A percentile compares a stretch with the other conserved stretches of the same genome.
These are phyloP conservation scores for Beauveria brongniartii DNA, from an alignment of 2,329 filamentous ascomycete species.

Conservation along the genomic window DNA sequence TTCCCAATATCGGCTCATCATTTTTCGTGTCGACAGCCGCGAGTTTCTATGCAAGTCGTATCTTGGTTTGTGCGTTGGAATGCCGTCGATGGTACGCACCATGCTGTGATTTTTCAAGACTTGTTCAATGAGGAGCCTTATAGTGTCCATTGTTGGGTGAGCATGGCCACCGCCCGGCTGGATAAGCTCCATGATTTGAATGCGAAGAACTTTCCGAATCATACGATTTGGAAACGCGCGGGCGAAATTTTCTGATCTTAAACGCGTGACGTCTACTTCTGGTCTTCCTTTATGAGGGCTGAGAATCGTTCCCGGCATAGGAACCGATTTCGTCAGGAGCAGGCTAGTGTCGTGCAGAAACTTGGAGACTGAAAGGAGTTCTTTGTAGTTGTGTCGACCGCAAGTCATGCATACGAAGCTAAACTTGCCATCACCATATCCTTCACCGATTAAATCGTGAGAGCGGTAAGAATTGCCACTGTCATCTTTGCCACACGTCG, in stretches of 20 bases:
- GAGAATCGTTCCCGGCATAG: conserved; percentile 63
- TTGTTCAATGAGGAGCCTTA: conserved; percentile 43
- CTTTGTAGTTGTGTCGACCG: conserved; percentile 40
- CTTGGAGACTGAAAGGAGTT: conserved; percentile 49
- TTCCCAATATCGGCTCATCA: conserved; percentile 65
- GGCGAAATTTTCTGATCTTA: conserved; percentile 12
- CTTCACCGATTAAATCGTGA: conserved; percentile 35
- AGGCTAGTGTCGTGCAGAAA: conserved; percentile 48
- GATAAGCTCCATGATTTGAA: conserved; percentile 33
- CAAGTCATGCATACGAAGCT: conserved; percentile 43
- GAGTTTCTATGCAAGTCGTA: conserved; percentile 21
- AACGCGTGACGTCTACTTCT: conserved; percentile 18
- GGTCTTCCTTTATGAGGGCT: conserved; percentile 44
- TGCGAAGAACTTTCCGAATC: conserved; percentile 38
- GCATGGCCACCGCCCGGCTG: conserved; percentile 17
- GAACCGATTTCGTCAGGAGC: conserved; percentile 37
- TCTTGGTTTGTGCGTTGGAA: conserved; percentile 13
- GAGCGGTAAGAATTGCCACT: conserved; percentile 32
- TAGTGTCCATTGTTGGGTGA: conserved; percentile 37
- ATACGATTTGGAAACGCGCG: conserved; percentile 52
- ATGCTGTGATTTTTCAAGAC: conserved; percentile 29
- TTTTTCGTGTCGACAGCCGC: conserved; percentile 47
- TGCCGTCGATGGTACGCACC: conserved; percentile 33
- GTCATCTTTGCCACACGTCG: conserved; percentile 36
- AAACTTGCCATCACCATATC: conserved; percentile 55